Percentiles rank a stretch among this genome's conserved stretches.
Evolutionary conservation across 306 rosid species (phyloP).

Genomic region (Cicer cuneatum): DNA sequence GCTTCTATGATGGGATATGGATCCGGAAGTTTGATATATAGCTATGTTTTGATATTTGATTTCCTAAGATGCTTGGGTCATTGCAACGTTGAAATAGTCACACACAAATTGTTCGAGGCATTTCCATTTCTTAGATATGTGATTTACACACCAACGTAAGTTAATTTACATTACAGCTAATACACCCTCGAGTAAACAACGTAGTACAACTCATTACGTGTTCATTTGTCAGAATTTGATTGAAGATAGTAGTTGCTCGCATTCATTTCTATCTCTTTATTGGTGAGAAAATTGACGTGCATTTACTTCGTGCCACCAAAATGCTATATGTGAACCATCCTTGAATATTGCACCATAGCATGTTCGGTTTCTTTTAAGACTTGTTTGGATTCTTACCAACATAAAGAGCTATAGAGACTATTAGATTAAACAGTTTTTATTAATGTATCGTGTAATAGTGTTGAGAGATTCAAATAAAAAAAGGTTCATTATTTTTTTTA

Average conservation of each 20-base stretch:
- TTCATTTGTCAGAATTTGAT: neutral
- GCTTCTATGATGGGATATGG: slow-evolving; percentile 69
- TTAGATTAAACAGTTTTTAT: no score
- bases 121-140: slow-evolving; percentile 71
- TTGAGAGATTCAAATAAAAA: no score
- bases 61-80: slow-evolving; percentile 83
- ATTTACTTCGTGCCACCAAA: slow-evolving; percentile 37
- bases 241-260: neutral
- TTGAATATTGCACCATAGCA: neutral
- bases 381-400: no score
- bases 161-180: neutral
- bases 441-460: no score
- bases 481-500: no score
- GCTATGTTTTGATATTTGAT: slow-evolving; percentile 70
- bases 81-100: slow-evolving; percentile 74
- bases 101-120: slow-evolving; percentile 60
- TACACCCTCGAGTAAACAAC: neutral
- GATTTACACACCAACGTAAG: slow-evolving; percentile 91
- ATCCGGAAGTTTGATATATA: slow-evolving; percentile 60
- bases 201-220: slow-evolving; percentile 15
- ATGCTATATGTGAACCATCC: neutral
- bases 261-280: slow-evolving; percentile 33
- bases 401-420: no score
- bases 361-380: neutral
- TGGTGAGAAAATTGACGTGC: slow-evolving; percentile 32